A percentile compares a stretch with the other conserved stretches of the same genome.
Conservation (phyloP, 495 filamentous ascomycete species). For the Daldinia decipiens region DNA sequence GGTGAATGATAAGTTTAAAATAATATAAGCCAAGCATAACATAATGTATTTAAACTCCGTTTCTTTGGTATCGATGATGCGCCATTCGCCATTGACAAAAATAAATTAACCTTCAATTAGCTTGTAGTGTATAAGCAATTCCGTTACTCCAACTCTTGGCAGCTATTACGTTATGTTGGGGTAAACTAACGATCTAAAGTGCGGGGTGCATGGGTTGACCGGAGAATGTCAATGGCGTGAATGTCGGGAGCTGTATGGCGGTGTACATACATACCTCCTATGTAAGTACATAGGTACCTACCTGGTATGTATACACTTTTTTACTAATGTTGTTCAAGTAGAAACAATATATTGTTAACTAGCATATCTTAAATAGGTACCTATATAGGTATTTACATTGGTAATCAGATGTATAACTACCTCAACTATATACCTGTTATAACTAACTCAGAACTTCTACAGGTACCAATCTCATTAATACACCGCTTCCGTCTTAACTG, state of each 20-base stretch:
- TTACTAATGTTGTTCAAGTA: neutral
- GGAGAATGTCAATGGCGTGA: neutral
- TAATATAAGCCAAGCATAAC: neutral
- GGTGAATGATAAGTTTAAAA: neutral
- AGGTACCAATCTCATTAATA: no score
- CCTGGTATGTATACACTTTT: neutral
- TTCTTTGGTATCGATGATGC: neutral
- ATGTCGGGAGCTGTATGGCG: neutral
- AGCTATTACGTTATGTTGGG: constrained; percentile 4
- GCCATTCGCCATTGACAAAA: neutral
- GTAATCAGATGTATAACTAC: no score
- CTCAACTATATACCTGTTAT: no score
- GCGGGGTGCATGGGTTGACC: constrained; percentile 25
- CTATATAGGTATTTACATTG: no score
- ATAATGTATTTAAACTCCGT: neutral
- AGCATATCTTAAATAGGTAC: no score
- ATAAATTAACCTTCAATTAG: constrained; percentile 22
- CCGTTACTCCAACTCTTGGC: constrained; percentile 31
- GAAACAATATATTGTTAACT: no score
- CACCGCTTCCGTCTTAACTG: neutral
- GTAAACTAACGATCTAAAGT: constrained; percentile 14
- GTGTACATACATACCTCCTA: no score
- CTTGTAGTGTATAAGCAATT: constrained; percentile 17
- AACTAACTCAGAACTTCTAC: no score
- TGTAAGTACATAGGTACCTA: no score